These are phyloP conservation scores for Botrytis paeoniae DNA, from an alignment of 2,329 filamentous ascomycete species.

Conservation along the genomic window DNA sequence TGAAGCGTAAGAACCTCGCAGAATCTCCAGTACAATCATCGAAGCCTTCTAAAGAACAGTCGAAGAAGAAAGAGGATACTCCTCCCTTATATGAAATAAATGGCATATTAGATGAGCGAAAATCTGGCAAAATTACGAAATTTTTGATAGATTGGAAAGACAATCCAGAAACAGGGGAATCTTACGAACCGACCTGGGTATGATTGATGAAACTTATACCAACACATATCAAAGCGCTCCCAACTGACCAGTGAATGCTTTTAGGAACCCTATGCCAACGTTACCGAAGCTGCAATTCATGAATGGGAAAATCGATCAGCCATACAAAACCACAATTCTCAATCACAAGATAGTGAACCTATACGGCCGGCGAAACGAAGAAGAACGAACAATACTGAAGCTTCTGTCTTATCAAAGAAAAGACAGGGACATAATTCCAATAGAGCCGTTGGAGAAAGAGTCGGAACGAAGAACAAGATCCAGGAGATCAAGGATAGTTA, in stretches of 20 bases:
- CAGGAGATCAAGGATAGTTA: conserved; percentile 32
- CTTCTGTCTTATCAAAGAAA: conserved; percentile 13
- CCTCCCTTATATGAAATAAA: conserved; percentile 15
- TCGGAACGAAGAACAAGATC: conserved; percentile 12
- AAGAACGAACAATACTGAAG: background rate
- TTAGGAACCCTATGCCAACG: conserved; percentile 31
- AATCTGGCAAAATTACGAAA: conserved; percentile 29
- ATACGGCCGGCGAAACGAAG: conserved; percentile 26
- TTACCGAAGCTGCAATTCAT: conserved; percentile 14
- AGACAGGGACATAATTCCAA: conserved; percentile 17
- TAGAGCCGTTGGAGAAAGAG: conserved; percentile 22
- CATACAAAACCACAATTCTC: background rate
- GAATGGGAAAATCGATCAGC: conserved; percentile 16
- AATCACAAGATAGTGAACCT: conserved; percentile 25
- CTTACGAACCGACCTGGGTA: conserved; percentile 53
- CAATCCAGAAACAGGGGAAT: conserved; percentile 47
- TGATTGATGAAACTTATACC: conserved; percentile 16
- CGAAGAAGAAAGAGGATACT: background rate
- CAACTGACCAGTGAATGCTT: background rate
- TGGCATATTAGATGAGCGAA: conserved; percentile 25
- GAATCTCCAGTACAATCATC: background rate
- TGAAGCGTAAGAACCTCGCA: conserved; percentile 8
- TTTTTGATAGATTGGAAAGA: conserved; percentile 58
- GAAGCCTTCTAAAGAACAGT: background rate
- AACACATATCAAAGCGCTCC: background rate